phyloP scores from a whole-genome alignment of 2,329 filamentous ascomycete species.

The Orbilia quercus region DNA sequence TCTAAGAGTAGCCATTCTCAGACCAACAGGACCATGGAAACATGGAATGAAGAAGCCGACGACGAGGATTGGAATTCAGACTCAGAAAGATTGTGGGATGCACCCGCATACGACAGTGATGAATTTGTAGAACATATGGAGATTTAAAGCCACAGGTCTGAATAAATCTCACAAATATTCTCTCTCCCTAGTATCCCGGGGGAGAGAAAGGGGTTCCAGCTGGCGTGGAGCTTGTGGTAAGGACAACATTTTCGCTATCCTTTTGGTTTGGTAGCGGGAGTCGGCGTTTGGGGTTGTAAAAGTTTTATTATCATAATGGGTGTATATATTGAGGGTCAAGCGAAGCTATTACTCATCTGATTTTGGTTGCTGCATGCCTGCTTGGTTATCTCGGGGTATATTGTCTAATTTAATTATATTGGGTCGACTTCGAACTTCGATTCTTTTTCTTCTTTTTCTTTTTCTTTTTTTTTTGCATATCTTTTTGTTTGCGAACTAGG shows the following conservation, averaged over 20 bases:
- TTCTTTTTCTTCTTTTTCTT: too few relatives aligned
- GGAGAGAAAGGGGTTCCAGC: constrained; percentile 13
- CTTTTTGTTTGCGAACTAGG: too few relatives aligned
- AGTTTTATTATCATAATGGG: not conserved
- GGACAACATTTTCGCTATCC: constrained; percentile 25
- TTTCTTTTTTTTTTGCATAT: too few relatives aligned
- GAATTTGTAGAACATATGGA: constrained; percentile 59
- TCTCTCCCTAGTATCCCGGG: too few relatives aligned
- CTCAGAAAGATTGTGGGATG: constrained; percentile 66
- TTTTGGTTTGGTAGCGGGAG: constrained; percentile 13
- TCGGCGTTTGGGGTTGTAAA: constrained; percentile 21
- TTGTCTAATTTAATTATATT: too few relatives aligned
- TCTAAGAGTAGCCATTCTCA: constrained; percentile 77
- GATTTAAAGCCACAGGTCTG: constrained; percentile 38
- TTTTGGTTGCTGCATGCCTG: too few relatives aligned
- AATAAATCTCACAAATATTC: too few relatives aligned
- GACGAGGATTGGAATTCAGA: constrained; percentile 64
- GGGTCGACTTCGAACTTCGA: too few relatives aligned
- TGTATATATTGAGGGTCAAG: not conserved
- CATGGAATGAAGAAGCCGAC: constrained; percentile 56
- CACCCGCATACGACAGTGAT: constrained; percentile 59
- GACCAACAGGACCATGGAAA: constrained; percentile 63
- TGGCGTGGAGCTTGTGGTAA: not conserved
- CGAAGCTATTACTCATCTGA: too few relatives aligned
- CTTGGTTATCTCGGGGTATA: too few relatives aligned